phyloP scores from a whole-genome alignment of 306 rosid species.

The Medicago truncatula region DNA sequence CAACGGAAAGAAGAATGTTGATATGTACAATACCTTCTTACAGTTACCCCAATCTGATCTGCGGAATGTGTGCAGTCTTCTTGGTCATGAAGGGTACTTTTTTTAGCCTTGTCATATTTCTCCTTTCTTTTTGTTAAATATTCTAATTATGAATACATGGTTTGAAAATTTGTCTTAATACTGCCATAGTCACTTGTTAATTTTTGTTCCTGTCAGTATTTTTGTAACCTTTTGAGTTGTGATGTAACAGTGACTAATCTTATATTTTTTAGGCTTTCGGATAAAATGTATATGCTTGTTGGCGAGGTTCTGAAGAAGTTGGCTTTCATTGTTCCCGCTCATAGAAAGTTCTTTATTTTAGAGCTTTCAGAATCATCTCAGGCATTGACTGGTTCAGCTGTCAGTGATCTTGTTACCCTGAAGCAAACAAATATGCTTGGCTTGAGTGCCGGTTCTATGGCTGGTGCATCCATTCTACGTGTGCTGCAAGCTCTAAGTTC shows the following conservation, averaged over 20 bases:
- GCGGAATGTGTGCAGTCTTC: constrained; percentile 82
- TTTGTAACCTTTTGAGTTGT: constrained; percentile 35
- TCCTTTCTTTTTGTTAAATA: constrained; percentile 30
- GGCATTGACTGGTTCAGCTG: constrained; percentile 88
- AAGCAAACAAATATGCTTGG: constrained; percentile 93
- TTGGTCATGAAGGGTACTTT: constrained; percentile 92
- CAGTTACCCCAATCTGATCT: constrained; percentile 83
- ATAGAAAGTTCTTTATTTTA: constrained; percentile 72
- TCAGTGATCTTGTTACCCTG: constrained; percentile 84
- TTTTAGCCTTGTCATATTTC: constrained; percentile 33
- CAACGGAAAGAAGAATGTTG: constrained; percentile 63
- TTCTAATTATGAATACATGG: constrained; percentile 5
- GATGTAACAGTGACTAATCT: constrained; percentile 47
- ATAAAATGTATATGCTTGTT: constrained; percentile 84
- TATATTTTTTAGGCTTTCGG: constrained; percentile 79
- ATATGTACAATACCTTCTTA: constrained; percentile 61
- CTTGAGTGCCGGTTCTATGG: constrained; percentile 96
- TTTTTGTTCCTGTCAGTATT: not conserved
- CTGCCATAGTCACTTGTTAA: not conserved
- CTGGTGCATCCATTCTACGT: constrained; percentile 96
- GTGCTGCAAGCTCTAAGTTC: constrained; percentile 90
- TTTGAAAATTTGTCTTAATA: not conserved
- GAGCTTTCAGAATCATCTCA: constrained; percentile 82
- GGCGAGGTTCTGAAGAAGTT: constrained; percentile 91
- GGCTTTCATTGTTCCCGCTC: constrained; percentile 76